Base-by-base conservation (phyloP, 2,329 filamentous ascomycete genomes). In the Hirsutella rhossiliensis region DNA sequence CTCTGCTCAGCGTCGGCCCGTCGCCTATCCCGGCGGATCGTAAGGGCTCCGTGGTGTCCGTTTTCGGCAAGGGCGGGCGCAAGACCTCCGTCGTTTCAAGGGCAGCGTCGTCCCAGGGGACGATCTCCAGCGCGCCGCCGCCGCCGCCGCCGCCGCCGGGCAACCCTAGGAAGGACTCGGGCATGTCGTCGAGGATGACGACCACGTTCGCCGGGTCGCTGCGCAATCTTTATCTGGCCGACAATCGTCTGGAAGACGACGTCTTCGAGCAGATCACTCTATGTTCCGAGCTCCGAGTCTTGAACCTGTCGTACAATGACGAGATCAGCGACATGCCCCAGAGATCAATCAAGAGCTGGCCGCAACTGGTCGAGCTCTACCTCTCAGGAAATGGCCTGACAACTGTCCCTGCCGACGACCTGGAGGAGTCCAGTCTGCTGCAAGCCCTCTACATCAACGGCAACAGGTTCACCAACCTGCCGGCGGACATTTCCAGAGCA, bases 381-480 rank as follows among this genome's bases (percentile, higher is more conserved):
- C 72, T 98, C 4, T 97, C 92, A 3, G 90, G 92, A 27, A 98
- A 98, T 55, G 88, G 95, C 54, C 69, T 98, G 44, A 94, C 88
- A 1, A 90, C 84, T 13, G 67, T 98, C 34, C 92, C 92, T 3
- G 87, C 88, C 0, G 92, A 98, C 62, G 92, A 98, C 55, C 71
- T 98, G 39, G 90, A 95, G 62, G 87, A 96, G 57, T 82, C 84
- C 47, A 88, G 85, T 56, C 78, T 87, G 42, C 72, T 98, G 34
- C 89, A 92, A 60, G 80, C 94, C 5, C 75, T 98, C 7, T 88
- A 97, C 60, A 86, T 98, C 66, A 98, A 98, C 66, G 86, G 84
- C 59, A 98, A 98, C 68, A 92, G 94, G 59, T 98, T 98, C 60
- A 94, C 94, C 54, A 94, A 94, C 30, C 72, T 98, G 18, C 92